phyloP scores from a whole-genome alignment of 2,329 filamentous ascomycete species.

The Claviceps cyperi region DNA sequence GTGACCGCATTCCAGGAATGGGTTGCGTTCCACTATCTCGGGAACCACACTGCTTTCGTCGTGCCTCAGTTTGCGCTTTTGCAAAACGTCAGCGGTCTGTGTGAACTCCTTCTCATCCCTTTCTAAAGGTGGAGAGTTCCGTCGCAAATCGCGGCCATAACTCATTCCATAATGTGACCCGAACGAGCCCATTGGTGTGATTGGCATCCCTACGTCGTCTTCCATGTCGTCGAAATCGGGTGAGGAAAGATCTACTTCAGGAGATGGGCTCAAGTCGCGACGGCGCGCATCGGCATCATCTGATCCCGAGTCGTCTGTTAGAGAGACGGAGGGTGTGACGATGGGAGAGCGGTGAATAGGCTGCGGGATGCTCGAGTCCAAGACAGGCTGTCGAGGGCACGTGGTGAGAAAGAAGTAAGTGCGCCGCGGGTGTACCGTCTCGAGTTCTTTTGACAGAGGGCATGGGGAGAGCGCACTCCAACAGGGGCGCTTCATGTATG shows the following conservation, averaged over 20 bases:
- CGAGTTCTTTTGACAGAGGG: conserved; percentile 82
- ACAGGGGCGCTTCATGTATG: conserved; percentile 75
- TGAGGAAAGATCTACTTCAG: conserved; percentile 81
- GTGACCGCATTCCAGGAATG: conserved; percentile 20
- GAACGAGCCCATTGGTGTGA: conserved; percentile 50
- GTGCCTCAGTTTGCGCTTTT: conserved; percentile 42
- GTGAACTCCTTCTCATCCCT: conserved; percentile 95
- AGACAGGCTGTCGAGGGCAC: conserved; percentile 69
- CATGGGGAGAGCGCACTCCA: conserved; percentile 70
- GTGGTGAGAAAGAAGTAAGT: conserved; percentile 95
- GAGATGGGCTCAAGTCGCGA: conserved; percentile 70
- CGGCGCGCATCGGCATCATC: conserved; percentile 60
- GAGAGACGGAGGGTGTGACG: conserved; percentile 71
- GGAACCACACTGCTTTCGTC: conserved; percentile 20
- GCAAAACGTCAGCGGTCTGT: conserved; percentile 78
- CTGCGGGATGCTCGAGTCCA: conserved; percentile 26
- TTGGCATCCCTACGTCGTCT: conserved; percentile 43
- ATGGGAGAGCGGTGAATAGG: conserved; percentile 29
- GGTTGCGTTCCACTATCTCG: conserved; percentile 17
- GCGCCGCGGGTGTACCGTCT: conserved; percentile 81
- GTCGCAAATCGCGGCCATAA: conserved; percentile 34
- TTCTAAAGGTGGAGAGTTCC: conserved; percentile 78
- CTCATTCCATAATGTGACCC: conserved; percentile 29
- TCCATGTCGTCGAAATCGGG: conserved; percentile 69
- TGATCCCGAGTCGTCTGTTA: conserved; percentile 34